These are phyloP conservation scores for Tuber brumale DNA, from an alignment of 495 filamentous ascomycete species.

Conservation along the genomic window DNA sequence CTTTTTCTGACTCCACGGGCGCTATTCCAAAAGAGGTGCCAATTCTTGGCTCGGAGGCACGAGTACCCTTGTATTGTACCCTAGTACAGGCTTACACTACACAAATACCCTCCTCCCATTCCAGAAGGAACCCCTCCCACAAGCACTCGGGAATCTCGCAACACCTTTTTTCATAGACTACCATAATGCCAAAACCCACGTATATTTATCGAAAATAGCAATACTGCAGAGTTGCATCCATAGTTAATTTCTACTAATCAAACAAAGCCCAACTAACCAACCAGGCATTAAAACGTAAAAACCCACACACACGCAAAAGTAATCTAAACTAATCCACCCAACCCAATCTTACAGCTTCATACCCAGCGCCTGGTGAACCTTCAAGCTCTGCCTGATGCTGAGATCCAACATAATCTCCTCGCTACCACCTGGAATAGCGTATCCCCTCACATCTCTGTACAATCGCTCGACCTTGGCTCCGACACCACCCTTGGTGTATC, in stretches of 20 bases:
- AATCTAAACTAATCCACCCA: slow-evolving; percentile 6
- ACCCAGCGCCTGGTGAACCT: slow-evolving; percentile 81
- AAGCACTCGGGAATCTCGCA: neutral
- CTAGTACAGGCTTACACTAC: neutral
- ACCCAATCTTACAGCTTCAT: slow-evolving; percentile 73
- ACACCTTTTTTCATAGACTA: neutral
- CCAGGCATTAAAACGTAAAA: neutral
- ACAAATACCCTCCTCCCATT: neutral
- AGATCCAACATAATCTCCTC: slow-evolving; percentile 99
- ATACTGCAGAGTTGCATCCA: neutral
- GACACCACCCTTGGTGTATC: slow-evolving; percentile 88
- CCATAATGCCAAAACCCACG: neutral
- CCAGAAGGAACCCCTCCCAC: neutral
- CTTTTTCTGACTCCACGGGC: no score
- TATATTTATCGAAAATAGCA: neutral
- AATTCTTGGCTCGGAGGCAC: no score
- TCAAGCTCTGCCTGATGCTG: slow-evolving; percentile 86
- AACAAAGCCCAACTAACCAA: slow-evolving; percentile 2
- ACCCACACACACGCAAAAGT: neutral
- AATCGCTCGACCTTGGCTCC: slow-evolving; percentile 92
- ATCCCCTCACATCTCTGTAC: slow-evolving; percentile 94
- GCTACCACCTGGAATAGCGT: slow-evolving; percentile 91
- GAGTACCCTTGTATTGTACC: no score
- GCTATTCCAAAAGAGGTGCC: no score
- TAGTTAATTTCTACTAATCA: slow-evolving; percentile 2